A percentile compares a stretch with the other conserved stretches of the same genome.
phyloP scores from a whole-genome alignment of 2,329 filamentous ascomycete genomes.

The Pyricularia sp. region DNA sequence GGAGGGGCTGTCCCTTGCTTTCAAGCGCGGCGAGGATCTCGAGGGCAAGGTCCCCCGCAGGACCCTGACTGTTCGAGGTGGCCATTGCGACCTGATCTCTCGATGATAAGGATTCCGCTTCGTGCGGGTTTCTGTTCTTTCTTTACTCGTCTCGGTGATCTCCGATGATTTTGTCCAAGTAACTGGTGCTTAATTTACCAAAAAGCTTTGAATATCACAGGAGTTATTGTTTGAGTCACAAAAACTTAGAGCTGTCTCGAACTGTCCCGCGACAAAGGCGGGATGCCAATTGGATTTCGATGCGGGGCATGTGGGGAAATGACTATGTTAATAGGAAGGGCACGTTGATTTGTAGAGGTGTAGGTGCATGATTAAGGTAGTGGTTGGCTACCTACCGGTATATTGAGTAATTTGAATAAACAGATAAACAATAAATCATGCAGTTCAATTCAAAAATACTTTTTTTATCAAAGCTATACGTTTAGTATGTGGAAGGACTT shows the following conservation, averaged over 20 bases:
- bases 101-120: background rate
- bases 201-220: background rate
- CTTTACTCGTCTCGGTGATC: background rate
- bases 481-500: too few relatives aligned
- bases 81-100: background rate
- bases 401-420: too few relatives aligned
- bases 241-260: background rate
- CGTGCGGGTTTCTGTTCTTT: background rate
- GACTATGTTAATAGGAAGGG: background rate
- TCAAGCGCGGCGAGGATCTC: constrained; percentile 58
- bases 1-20: constrained; percentile 48
- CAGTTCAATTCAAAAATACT: too few relatives aligned
- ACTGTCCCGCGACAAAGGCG: background rate
- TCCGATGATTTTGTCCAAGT: background rate
- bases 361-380: background rate
- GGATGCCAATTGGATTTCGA: background rate
- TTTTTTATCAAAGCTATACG: too few relatives aligned
- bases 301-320: background rate
- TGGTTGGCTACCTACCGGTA: background rate
- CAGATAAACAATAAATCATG: too few relatives aligned
- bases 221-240: background rate
- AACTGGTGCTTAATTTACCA: background rate
- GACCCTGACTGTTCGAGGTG: background rate
- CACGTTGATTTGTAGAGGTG: background rate
- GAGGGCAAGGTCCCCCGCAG: constrained; percentile 47